Evolutionary conservation across 2,329 filamentous ascomycete species (phyloP).

Genomic region (Penicillium sp.): DNA sequence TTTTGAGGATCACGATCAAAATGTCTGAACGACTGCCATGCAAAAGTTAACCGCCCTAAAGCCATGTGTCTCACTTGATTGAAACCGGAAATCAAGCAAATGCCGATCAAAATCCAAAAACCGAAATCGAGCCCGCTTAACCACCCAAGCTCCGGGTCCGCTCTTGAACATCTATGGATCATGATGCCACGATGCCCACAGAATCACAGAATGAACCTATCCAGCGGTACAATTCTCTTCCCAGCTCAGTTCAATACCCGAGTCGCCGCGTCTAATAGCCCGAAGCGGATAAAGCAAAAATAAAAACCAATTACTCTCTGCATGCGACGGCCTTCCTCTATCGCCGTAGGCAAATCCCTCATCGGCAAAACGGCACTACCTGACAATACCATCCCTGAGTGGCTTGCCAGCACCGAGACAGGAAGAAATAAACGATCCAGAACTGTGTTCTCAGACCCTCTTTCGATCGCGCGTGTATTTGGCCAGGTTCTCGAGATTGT

Average conservation of each 20-base stretch:
- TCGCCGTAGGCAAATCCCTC: not conserved
- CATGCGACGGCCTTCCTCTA: not conserved
- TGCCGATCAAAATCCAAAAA: not conserved
- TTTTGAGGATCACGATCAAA: not conserved
- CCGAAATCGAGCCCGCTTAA: not conserved
- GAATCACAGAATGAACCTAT: not conserved
- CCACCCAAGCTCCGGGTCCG: not conserved
- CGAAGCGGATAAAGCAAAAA: not conserved
- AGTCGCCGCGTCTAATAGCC: too few species aligned
- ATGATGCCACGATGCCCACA: not conserved
- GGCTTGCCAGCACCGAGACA: constrained; percentile 12
- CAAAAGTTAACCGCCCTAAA: not conserved
- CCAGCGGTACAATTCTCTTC: not conserved
- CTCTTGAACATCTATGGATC: not conserved
- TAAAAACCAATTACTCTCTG: not conserved
- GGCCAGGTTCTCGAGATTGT: constrained; percentile 3
- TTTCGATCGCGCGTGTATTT: constrained; percentile 3
- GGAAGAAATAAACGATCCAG: constrained; percentile 31
- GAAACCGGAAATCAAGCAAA: not conserved
- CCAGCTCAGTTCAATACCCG: too few species aligned
- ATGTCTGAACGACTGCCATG: not conserved
- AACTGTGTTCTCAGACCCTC: constrained; percentile 20
- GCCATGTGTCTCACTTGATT: not conserved
- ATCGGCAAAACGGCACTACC: not conserved
- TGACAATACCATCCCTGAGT: not conserved